These are phyloP conservation scores for Cercophora scortea DNA, from an alignment of 495 filamentous ascomycete genomes.

Conservation along the genomic window DNA sequence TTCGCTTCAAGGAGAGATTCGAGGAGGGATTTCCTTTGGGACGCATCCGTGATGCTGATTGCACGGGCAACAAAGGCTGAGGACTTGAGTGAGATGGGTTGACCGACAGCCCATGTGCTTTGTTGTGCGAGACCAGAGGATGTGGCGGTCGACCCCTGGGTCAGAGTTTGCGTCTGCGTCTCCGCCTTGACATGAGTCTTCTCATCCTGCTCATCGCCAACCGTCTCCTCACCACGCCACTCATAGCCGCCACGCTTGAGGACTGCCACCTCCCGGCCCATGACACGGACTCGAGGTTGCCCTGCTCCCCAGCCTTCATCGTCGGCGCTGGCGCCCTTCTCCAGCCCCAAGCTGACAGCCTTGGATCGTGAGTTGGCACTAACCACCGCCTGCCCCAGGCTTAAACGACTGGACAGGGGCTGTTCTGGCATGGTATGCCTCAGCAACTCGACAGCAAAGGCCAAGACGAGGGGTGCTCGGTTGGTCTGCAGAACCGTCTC, in stretches of 20 bases:
- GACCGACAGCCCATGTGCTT: slow-evolving; percentile 29
- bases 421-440: slow-evolving; percentile 78
- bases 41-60: slow-evolving; percentile 27
- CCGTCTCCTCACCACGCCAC: slow-evolving; percentile 41
- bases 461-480: slow-evolving; percentile 70
- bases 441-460: slow-evolving; percentile 66
- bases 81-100: slow-evolving; percentile 35
- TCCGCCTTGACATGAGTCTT: background rate
- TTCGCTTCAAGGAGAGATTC: slow-evolving; percentile 30
- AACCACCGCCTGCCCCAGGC: slow-evolving; percentile 70
- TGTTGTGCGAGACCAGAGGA: background rate
- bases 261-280: slow-evolving; percentile 65
- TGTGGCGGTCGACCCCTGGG: slow-evolving; percentile 2
- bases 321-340: slow-evolving; percentile 57
- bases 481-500: slow-evolving; percentile 61
- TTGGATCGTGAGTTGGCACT: slow-evolving; percentile 69
- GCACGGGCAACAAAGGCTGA: slow-evolving; percentile 46
- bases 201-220: slow-evolving; percentile 17
- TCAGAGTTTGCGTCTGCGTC: slow-evolving; percentile 2
- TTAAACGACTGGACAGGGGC: slow-evolving; percentile 70
- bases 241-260: slow-evolving; percentile 73
- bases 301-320: slow-evolving; percentile 68
- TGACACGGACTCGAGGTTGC: slow-evolving; percentile 59
- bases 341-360: slow-evolving; percentile 64
- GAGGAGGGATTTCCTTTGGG: slow-evolving; percentile 27